phyloP scores from a whole-genome alignment of 202 grass and related monocot genomes.

The Schoenoplectus tabernaemontani region DNA sequence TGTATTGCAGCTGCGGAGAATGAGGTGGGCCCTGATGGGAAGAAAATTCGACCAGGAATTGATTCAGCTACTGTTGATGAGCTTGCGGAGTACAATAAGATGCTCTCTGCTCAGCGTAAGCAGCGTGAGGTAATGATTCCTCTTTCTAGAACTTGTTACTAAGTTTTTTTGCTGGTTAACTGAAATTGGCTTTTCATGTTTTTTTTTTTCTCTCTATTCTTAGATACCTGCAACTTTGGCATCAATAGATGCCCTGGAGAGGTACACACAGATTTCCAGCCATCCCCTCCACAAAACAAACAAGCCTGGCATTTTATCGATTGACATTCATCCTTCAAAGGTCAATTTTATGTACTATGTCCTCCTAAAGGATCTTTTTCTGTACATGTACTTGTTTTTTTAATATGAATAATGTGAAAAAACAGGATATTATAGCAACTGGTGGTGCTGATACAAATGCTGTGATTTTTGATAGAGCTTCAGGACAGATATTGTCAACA shows the following conservation, averaged over 20 bases:
- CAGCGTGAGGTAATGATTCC: slow-evolving; percentile 72
- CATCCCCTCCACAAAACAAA: slow-evolving; percentile 98
- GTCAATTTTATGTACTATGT: slow-evolving; percentile 32
- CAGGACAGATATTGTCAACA: slow-evolving; percentile 86
- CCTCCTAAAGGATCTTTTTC: not conserved
- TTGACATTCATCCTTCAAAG: slow-evolving; percentile 75
- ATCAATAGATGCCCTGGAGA: slow-evolving; percentile 56
- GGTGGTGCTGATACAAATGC: slow-evolving; percentile 90
- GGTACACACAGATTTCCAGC: slow-evolving; percentile 86
- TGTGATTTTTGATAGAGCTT: slow-evolving; percentile 78
- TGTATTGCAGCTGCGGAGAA: slow-evolving; percentile 60
- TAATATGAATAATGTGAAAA: slow-evolving; percentile 6
- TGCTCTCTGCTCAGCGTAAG: slow-evolving; percentile 92
- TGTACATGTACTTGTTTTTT: slow-evolving; percentile 18
- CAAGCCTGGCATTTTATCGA: slow-evolving; percentile 56
- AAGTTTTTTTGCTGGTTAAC: not conserved
- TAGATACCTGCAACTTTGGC: slow-evolving; percentile 66
- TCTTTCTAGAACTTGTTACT: not conserved
- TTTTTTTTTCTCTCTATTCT: slow-evolving; percentile 12
- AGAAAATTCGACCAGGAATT: slow-evolving; percentile 90
- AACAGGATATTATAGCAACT: slow-evolving; percentile 86
- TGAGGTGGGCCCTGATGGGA: slow-evolving; percentile 78
- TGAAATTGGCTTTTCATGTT: not conserved
- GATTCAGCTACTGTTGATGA: slow-evolving; percentile 72
- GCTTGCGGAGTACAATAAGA: slow-evolving; percentile 82